Evolutionary conservation across 2,329 filamentous ascomycete species (phyloP).

Genomic region (Hypoxylon sp.): DNA sequence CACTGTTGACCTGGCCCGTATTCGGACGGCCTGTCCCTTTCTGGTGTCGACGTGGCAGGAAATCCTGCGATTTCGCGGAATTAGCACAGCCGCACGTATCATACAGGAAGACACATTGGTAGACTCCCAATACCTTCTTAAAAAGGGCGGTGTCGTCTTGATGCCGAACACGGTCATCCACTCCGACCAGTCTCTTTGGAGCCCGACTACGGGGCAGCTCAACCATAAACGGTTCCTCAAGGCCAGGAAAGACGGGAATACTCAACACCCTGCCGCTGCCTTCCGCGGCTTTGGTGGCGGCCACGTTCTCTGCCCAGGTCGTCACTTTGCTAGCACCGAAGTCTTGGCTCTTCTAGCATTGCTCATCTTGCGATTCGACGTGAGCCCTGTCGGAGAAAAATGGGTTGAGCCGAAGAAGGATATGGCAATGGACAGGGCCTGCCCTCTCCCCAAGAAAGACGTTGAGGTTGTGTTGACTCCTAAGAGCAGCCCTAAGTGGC

Average conservation of each 20-base stretch:
- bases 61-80: not conserved
- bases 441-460: not conserved
- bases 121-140: not conserved
- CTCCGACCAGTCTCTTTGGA: conserved; percentile 25
- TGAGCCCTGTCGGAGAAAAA: not conserved
- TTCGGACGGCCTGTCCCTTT: not conserved
- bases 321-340: conserved; percentile 32
- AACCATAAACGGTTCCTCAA: conserved; percentile 31
- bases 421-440: not conserved
- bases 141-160: not conserved
- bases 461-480: not conserved
- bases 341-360: conserved; percentile 2
- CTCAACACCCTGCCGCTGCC: conserved; percentile 9
- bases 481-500: not conserved
- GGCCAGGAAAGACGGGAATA: not conserved
- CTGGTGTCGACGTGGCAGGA: not conserved
- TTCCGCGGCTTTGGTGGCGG: conserved; percentile 32
- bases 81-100: not conserved
- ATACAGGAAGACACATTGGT: not conserved
- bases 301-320: conserved; percentile 29
- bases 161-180: conserved; percentile 2
- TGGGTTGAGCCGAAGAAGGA: not conserved
- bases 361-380: not conserved
- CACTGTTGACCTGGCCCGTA: not conserved
- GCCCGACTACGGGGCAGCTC: conserved; percentile 18